Evolutionary conservation across 2,329 filamentous ascomycete genomes (phyloP).

Genomic region (Triangularia setosa): DNA sequence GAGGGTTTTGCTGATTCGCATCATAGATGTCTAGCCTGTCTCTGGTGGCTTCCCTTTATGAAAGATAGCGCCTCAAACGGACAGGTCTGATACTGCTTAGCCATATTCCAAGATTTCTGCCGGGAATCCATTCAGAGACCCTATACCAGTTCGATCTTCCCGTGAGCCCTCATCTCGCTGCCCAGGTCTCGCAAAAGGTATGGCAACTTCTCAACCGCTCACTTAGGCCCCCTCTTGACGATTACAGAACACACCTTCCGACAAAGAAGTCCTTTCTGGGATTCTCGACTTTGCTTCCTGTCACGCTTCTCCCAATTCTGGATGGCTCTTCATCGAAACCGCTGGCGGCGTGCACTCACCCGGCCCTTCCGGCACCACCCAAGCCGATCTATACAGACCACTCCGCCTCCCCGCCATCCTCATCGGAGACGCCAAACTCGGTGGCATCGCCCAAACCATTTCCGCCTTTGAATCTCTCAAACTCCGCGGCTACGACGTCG

Average conservation of each 20-base stretch:
- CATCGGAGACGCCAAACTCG: constrained; percentile 69
- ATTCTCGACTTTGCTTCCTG: constrained; percentile 44
- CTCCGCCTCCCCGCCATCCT: constrained; percentile 70
- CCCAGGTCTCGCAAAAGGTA: constrained; percentile 44
- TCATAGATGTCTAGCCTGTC: not conserved
- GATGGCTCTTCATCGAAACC: constrained; percentile 72
- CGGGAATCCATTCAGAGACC: constrained; percentile 45
- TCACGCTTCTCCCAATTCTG: constrained; percentile 41
- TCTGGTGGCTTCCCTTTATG: not conserved
- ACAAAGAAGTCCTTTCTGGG: constrained; percentile 46
- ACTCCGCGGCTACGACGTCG: constrained; percentile 74
- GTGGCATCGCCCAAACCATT: constrained; percentile 77
- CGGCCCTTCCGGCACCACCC: constrained; percentile 68
- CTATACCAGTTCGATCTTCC: constrained; percentile 70
- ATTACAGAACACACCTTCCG: constrained; percentile 46
- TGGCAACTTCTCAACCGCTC: constrained; percentile 8
- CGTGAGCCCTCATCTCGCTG: constrained; percentile 75
- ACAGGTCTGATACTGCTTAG: constrained; percentile 37
- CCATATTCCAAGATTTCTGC: constrained; percentile 59
- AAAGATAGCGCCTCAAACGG: too few relatives aligned
- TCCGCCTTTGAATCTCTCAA: constrained; percentile 74
- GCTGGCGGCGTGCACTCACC: constrained; percentile 81
- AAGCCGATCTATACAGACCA: constrained; percentile 73
- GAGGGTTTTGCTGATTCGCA: not conserved
- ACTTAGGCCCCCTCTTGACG: not conserved